Percentiles rank a stretch among this genome's conserved stretches.
Evolutionary conservation across 768 basidiomycete genomes (phyloP).

Genomic region (Mycena amicta): DNA sequence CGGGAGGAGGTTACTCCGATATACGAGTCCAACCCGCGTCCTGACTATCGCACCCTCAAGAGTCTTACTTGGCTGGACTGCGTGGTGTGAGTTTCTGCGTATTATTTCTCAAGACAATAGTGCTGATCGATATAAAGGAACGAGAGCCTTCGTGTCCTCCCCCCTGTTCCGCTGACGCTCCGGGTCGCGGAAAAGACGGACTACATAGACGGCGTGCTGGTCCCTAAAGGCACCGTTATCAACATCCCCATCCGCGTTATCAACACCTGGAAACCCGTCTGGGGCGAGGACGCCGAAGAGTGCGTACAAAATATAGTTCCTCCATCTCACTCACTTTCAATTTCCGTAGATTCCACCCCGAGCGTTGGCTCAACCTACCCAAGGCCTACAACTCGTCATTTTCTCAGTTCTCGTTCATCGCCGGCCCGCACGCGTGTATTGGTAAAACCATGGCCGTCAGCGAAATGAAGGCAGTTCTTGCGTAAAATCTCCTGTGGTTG

Average conservation of each 20-base stretch:
- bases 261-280: slow-evolving; percentile 51
- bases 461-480: slow-evolving; percentile 52
- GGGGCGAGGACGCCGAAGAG: slow-evolving; percentile 56
- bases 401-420: slow-evolving; percentile 44
- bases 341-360: slow-evolving; percentile 44
- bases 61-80: slow-evolving; percentile 44
- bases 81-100: slow-evolving; percentile 37
- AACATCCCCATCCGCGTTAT: slow-evolving; percentile 50
- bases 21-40: slow-evolving; percentile 32
- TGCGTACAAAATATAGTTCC: slow-evolving; percentile 21
- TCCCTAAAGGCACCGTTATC: slow-evolving; percentile 47
- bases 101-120: neutral
- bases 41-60: slow-evolving; percentile 43
- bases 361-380: slow-evolving; percentile 48
- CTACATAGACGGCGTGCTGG: slow-evolving; percentile 42
- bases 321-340: neutral
- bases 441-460: slow-evolving; percentile 51
- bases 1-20: slow-evolving; percentile 54
- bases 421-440: slow-evolving; percentile 50
- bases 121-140: slow-evolving; percentile 28
- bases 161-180: slow-evolving; percentile 43
- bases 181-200: slow-evolving; percentile 41
- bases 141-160: slow-evolving; percentile 43
- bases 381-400: slow-evolving; percentile 36
- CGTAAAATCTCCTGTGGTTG: slow-evolving; percentile 28